Evolutionary conservation across 225 moss, liverwort and hornwort species (phyloP).

Genomic region (Antitrichia curtipendula): DNA sequence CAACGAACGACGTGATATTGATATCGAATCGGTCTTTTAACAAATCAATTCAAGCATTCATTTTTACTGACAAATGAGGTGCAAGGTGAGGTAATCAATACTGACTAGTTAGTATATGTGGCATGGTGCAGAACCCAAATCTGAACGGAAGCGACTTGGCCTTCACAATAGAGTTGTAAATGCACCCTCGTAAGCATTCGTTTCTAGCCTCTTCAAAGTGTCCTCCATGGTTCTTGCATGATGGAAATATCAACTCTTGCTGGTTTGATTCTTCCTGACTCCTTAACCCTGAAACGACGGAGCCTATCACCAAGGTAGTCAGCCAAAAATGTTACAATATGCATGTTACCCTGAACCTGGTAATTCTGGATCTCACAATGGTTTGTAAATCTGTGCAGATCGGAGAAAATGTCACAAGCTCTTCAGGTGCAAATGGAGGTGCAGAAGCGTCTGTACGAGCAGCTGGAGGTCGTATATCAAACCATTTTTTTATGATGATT

Average conservation of each 20-base stretch:
- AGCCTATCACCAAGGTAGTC: background rate
- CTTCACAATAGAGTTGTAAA: background rate
- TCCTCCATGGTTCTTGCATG: background rate
- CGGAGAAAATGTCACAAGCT: conserved; percentile 37
- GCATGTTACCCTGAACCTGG: background rate
- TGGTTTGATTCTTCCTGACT: background rate
- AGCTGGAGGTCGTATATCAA: conserved; percentile 47
- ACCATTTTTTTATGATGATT: background rate
- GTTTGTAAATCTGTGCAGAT: conserved; percentile 19
- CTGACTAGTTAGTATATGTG: background rate
- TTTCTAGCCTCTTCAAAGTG: background rate
- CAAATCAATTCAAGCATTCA: background rate
- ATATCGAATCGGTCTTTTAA: background rate
- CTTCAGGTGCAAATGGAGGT: conserved; percentile 53
- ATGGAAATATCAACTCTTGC: background rate
- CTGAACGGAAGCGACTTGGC: background rate
- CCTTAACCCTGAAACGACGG: background rate
- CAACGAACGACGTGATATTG: background rate
- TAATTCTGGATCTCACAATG: background rate
- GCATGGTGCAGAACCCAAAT: background rate
- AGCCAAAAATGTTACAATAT: background rate
- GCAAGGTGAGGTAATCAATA: background rate
- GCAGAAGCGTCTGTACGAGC: conserved; percentile 68
- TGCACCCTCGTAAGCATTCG: background rate
- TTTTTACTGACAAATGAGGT: background rate